Base-by-base conservation (phyloP, 768 basidiomycete genomes). In the Tylopilus plumbeoviolaceoides region DNA sequence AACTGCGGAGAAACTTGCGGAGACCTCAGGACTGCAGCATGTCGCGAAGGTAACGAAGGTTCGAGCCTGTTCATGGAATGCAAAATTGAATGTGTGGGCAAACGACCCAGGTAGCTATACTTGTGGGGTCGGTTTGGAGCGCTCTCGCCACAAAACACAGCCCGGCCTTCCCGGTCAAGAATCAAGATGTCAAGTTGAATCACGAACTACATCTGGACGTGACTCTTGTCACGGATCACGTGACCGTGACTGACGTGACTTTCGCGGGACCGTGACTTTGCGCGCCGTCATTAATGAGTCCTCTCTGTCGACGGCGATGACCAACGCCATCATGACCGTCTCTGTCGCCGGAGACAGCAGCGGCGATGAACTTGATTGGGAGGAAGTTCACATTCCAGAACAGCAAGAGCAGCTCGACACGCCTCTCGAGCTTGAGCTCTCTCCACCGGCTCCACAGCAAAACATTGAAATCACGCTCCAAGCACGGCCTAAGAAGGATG, bases 291-390 rank as follows among this genome's bases (percentile, higher is more conserved):
- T 27, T 55, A 50, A 60, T 56, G 49, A 55, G 49, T 11, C 54
- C 17, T 46, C 39, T 25, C 47, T 51, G 47, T 54, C 44, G 39
- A 47, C 23, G 27, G 44, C 53, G 43, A 55, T 36, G 56, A 51
- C 53, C 23, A 48, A 28, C 36, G 17, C 39, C 43, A 45, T 17
- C 47, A 70, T 63, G 62, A 46, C 54, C 9, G 17, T 9, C 44
- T 48, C 63, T 0, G 25, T 64, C 20, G 54, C 58, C 7, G 61
- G 54, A 1, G 67, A 69, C 28, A 66, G 67, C 47, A 75, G 73
- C 30, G 85, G 87, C 61, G 84, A 88, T 61, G 88, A 88, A 39
- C 75, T 81, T 55, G 88, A 91, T 64, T 89, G 87, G 88, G 87
- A 91, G 66, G 87, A 90, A 66, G 83, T 91, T 14, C 75, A 77